Base-by-base conservation (phyloP, 1,139 yeast species). In the Taphrina flavorubra region DNA sequence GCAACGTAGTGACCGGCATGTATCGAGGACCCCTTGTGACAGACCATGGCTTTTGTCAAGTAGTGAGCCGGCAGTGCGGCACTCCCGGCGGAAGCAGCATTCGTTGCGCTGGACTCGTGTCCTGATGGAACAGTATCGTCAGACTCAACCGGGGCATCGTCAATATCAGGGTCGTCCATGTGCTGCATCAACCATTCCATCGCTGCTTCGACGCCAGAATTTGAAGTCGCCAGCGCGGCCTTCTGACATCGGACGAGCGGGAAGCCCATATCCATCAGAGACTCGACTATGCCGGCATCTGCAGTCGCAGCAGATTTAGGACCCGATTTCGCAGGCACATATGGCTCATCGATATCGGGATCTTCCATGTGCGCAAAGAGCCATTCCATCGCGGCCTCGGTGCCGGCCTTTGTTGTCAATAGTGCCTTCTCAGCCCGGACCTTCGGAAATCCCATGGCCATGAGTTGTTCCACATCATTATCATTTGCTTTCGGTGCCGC, bases 1-100 rank as follows among this genome's bases (percentile, higher is more conserved):
- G 89, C 92, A 51, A 95, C 98, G 77, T 94, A 94, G 77, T 94
- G 99, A 0, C 99, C 99, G 0, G 97, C 91, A 72, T 94, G 97
- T 0, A 94, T 90, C 20, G 97, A 90, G 0, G 88, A 83, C 11
- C 99, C 99, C 77, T 94, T 94, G 78, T 94, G 99, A 76, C 98
- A 92, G 31, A 94, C 84, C 10, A 91, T 90, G 0, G 91, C 90
- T 68, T 85, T 83, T 58, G 94, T 79, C 16, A 76, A 74, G 76
- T 89, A 94, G 47, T 74, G 71, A 7, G 81, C 79, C 6, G 80
- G 80, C 8, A 72, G 59, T 2, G 73, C 53, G 6, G 75, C 71
- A n/a, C 72, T 70, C 37, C 77, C 78, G 13, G 72, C 68, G 39
- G 71, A 62, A 16, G 67, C 40, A 1, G 71, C 25, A 7, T 70